phyloP scores from a whole-genome alignment of 2,329 filamentous ascomycete species.

The Remersonia thermophila region DNA sequence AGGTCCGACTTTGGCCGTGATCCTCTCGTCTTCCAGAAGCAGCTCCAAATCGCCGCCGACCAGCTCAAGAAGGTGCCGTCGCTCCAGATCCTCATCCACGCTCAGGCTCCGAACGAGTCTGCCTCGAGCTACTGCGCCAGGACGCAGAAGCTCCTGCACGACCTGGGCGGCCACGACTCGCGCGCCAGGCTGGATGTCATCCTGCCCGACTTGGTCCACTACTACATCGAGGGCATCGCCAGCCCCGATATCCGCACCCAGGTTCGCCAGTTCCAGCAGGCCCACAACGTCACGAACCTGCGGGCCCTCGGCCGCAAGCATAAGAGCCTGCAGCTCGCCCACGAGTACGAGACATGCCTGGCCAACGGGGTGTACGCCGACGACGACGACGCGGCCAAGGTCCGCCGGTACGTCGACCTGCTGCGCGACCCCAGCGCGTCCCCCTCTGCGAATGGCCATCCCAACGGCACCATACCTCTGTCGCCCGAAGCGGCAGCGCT shows the following conservation, averaged over 20 bases:
- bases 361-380: conserved; percentile 33
- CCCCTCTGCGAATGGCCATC: conserved; percentile 11
- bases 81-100: conserved; percentile 39
- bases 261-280: conserved; percentile 25
- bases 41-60: conserved; percentile 36
- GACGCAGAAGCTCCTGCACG: conserved; percentile 27
- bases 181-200: conserved; percentile 13
- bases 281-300: conserved; percentile 21
- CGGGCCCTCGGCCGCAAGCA: conserved; percentile 36
- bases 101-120: conserved; percentile 42
- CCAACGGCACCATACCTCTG: conserved; percentile 28
- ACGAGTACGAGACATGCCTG: conserved; percentile 42
- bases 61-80: conserved; percentile 39
- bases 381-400: conserved; percentile 21
- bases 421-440: conserved; percentile 29
- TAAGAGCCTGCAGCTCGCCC: conserved; percentile 42
- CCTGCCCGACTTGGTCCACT: conserved; percentile 23
- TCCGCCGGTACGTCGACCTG: conserved; percentile 38
- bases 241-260: conserved; percentile 32
- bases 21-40: conserved; percentile 38
- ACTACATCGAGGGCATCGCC: conserved; percentile 42
- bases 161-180: conserved; percentile 21
- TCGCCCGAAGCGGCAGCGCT: conserved; percentile 22
- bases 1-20: conserved; percentile 31
- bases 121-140: conserved; percentile 37